Evolutionary conservation across 225 moss, liverwort and hornwort genomes (phyloP).

Genomic region (Thuidium tamariscinum): DNA sequence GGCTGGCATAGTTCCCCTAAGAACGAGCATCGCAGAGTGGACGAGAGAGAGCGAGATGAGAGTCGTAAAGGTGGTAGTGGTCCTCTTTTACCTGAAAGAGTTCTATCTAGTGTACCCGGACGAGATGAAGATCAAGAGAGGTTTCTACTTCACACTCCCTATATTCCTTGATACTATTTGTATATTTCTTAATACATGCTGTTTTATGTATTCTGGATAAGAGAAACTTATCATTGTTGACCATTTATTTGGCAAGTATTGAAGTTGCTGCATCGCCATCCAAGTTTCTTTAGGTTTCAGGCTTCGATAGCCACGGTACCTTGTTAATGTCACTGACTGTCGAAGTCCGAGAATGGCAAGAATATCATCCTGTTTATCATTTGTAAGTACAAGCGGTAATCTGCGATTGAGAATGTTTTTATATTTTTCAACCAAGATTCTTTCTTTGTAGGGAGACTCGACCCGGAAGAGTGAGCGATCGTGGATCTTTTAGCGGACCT

Average conservation of each 20-base stretch:
- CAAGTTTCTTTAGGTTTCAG: neutral
- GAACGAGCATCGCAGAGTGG: slow-evolving; percentile 7
- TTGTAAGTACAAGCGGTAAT: neutral
- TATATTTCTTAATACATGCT: neutral
- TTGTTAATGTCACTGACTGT: neutral
- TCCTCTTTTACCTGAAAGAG: slow-evolving; percentile 34
- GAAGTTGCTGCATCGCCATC: neutral
- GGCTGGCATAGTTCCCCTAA: slow-evolving; percentile 20
- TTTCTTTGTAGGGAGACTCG: slow-evolving; percentile 25
- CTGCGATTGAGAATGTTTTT: neutral
- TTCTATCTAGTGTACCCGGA: slow-evolving; percentile 1
- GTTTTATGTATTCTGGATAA: neutral
- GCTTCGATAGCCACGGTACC: neutral
- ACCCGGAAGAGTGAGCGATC: slow-evolving; percentile 24
- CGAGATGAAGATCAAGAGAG: slow-evolving; percentile 69
- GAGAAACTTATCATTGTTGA: neutral
- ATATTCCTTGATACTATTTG: neutral
- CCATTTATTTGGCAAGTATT: neutral
- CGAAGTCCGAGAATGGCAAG: neutral
- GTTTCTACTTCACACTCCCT: slow-evolving; percentile 4
- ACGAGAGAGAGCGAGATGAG: slow-evolving; percentile 41
- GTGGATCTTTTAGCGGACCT: slow-evolving; percentile 39
- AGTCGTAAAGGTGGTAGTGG: slow-evolving; percentile 31
- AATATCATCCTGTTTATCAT: neutral
- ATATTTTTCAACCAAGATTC: neutral